Percentiles rank a stretch among this genome's conserved stretches.
These are phyloP conservation scores for Penicillium nordicum DNA, from an alignment of 2,329 filamentous ascomycete genomes.

Conservation along the genomic window DNA sequence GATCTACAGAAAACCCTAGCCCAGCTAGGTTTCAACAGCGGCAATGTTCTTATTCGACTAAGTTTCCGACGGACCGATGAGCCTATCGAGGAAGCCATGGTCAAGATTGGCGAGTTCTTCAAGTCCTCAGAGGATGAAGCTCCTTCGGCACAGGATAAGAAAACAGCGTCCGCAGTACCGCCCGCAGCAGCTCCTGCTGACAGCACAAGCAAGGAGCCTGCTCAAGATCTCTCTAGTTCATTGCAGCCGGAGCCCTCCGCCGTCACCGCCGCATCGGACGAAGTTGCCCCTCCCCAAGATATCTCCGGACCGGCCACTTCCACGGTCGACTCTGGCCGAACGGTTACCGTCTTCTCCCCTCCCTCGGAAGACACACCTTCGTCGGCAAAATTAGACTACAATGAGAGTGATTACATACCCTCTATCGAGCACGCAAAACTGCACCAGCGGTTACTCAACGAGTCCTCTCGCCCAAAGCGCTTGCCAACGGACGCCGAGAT, in stretches of 20 bases:
- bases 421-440: constrained; percentile 81
- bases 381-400: constrained; percentile 64
- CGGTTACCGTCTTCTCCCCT: constrained; percentile 71
- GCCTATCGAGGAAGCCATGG: constrained; percentile 81
- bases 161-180: constrained; percentile 2
- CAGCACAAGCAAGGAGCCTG: constrained; percentile 4
- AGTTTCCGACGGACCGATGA: constrained; percentile 71
- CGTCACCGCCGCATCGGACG: not conserved
- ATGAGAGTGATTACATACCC: constrained; percentile 75
- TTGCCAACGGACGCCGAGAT: constrained; percentile 81
- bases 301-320: constrained; percentile 21
- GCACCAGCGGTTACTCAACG: constrained; percentile 71
- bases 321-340: constrained; percentile 42
- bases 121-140: constrained; percentile 44
- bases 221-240: not conserved
- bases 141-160: constrained; percentile 19
- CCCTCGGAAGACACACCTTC: constrained; percentile 70
- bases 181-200: constrained; percentile 3
- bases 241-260: constrained; percentile 1
- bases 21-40: constrained; percentile 81
- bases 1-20: constrained; percentile 87
- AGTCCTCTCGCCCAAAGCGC: constrained; percentile 72
- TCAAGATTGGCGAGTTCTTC: constrained; percentile 74
- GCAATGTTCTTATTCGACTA: constrained; percentile 74
- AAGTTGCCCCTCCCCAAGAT: constrained; percentile 12